Evolutionary conservation across 345 rosid genomes (phyloP), one percentile per base, ranked within the genome.

Genomic region (Pistacia vera): DNA sequence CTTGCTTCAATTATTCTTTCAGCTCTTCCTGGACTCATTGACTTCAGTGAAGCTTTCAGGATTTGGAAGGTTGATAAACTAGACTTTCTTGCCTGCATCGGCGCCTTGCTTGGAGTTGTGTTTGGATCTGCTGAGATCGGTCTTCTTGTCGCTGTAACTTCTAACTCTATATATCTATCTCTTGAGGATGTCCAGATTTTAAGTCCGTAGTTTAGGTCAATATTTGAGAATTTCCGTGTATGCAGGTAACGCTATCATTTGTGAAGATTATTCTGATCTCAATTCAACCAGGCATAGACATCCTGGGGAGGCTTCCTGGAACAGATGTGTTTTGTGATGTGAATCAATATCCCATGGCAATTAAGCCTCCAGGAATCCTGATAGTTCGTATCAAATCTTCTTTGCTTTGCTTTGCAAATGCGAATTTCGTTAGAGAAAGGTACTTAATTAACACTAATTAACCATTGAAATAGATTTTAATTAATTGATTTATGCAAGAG

Each of bases 11-110:
- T 95, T 52, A 93, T 95, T 63, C 81, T 95, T 0, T 91, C 98
- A 4, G 97, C 98, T 55, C 88, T 95, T 25, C 98, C 98, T 0
- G 98, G 98, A 44, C 86, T 95, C 13, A 84, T 95, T 3, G 93
- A 95, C 75, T 4, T 88, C 30, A 70, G 86, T 64, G 93, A 86
- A 81, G 88, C 90, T 68, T 71, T 72, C 74, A 78, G 78, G 13
- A 89, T 93, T 63, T 95, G 98, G 98, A 95, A 85, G 83, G 69
- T 93, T 25, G 98, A 95, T 17, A 93, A 93, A 80, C 83, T 95
- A 0, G 98, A 93, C 63, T 95, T 95, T 82, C 94, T 95, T 13
- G 88, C 93, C 54, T 94, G 97, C 82, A 70, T 82, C 62, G 98
- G 97, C 63, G 98, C 98, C 62, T 95, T 93, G 80, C 48, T 89